phyloP scores from a whole-genome alignment of 805 yeast species.

The Monosporozyma aerobia region DNA sequence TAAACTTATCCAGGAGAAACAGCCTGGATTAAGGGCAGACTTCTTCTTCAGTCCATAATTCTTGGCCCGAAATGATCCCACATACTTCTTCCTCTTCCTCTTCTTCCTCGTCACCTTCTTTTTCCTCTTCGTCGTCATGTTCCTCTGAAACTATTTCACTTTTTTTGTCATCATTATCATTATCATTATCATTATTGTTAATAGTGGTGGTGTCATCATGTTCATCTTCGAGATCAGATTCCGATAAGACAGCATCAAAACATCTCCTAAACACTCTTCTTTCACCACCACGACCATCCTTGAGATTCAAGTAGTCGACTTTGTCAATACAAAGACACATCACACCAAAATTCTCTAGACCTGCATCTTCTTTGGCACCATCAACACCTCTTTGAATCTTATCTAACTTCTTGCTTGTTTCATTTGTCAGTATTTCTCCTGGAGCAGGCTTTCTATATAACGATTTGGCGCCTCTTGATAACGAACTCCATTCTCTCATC shows the following conservation, averaged over 20 bases:
- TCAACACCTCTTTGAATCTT: slow-evolving; percentile 75
- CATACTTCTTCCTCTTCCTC: not conserved
- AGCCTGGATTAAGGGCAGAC: slow-evolving; percentile 58
- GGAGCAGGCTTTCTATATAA: slow-evolving; percentile 70
- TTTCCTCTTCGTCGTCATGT: slow-evolving; percentile 18
- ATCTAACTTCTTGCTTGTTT: slow-evolving; percentile 51
- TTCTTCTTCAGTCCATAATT: slow-evolving; percentile 68
- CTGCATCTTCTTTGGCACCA: slow-evolving; percentile 57
- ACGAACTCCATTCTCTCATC: slow-evolving; percentile 48
- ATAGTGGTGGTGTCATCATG: not conserved
- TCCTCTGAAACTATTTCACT: not conserved
- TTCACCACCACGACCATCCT: slow-evolving; percentile 34
- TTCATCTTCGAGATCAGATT: slow-evolving; percentile 1
- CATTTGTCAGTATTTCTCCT: slow-evolving; percentile 46
- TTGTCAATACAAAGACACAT: slow-evolving; percentile 59
- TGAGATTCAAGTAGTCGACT: slow-evolving; percentile 60
- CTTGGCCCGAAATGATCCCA: slow-evolving; percentile 28
- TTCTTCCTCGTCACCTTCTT: slow-evolving; percentile 31
- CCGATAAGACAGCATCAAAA: slow-evolving; percentile 3
- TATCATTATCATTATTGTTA: not conserved
- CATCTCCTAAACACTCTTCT: slow-evolving; percentile 18
- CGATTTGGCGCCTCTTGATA: slow-evolving; percentile 52
- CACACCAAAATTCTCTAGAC: slow-evolving; percentile 57
- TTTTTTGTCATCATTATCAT: slow-evolving; percentile 1
- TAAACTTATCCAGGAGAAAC: not conserved